A percentile compares a stretch with the other conserved stretches of the same genome.
Evolutionary conservation across 495 filamentous ascomycete species (phyloP).

Genomic region (Pyrenula aspistea): DNA sequence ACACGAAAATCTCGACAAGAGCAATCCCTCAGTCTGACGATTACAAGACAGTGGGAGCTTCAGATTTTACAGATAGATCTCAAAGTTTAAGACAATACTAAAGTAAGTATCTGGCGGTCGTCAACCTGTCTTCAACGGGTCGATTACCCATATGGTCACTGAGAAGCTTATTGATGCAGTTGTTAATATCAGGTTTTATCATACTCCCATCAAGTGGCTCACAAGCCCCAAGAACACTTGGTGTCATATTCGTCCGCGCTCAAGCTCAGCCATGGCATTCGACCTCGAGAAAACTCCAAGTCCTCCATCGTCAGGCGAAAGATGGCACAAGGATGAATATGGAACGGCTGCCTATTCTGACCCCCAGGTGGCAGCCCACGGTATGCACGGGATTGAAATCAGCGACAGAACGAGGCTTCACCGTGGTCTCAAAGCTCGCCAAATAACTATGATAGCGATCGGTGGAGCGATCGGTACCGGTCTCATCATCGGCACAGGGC

Average conservation of each 20-base stretch:
- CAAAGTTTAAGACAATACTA: too few relatives aligned
- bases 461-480: slow-evolving; percentile 80
- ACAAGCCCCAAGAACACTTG: too few relatives aligned
- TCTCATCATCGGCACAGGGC: slow-evolving; percentile 53
- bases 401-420: slow-evolving; percentile 27
- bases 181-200: too few relatives aligned
- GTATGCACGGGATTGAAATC: background rate
- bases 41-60: background rate
- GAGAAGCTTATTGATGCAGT: too few relatives aligned
- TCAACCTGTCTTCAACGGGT: background rate
- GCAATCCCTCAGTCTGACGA: too few relatives aligned
- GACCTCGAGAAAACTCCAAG: background rate
- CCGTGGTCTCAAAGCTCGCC: slow-evolving; percentile 60
- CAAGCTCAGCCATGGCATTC: background rate
- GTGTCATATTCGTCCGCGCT: too few relatives aligned
- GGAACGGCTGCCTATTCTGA: background rate
- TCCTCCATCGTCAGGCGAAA: background rate
- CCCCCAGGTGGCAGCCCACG: background rate
- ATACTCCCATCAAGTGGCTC: too few relatives aligned
- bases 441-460: slow-evolving; percentile 86
- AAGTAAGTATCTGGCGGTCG: background rate
- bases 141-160: background rate
- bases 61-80: background rate
- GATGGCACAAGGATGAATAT: background rate
- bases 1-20: too few relatives aligned